Evolutionary conservation across 2,329 filamentous ascomycete genomes (phyloP).

Genomic region (Cadophora luteo-olivacea): DNA sequence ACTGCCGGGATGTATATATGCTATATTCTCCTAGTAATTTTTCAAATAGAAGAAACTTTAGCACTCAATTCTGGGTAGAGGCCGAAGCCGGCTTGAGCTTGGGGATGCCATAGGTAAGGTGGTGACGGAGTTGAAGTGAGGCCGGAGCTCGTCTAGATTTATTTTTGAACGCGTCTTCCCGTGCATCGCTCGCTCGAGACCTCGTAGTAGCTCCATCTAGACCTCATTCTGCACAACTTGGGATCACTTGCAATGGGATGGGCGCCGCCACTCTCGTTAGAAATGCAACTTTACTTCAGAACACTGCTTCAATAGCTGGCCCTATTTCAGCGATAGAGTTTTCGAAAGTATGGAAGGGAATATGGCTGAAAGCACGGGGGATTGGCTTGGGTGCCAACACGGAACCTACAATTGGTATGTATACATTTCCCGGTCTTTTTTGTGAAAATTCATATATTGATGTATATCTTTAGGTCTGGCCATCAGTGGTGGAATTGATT

Average conservation of each 20-base stretch:
- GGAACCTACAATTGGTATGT: constrained; percentile 25
- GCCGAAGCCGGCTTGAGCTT: constrained; percentile 36
- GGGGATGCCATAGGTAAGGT: constrained; percentile 31
- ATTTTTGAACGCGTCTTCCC: constrained; percentile 23
- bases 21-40: not conserved
- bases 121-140: constrained; percentile 19
- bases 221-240: not conserved
- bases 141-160: constrained; percentile 26
- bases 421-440: not conserved
- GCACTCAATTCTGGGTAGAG: constrained; percentile 12
- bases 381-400: not conserved
- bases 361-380: not conserved
- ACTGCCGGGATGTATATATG: not conserved
- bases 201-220: not conserved
- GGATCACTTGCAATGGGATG: constrained; percentile 48
- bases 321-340: constrained; percentile 34
- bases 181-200: not conserved
- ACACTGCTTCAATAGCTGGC: constrained; percentile 1
- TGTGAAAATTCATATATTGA: not conserved
- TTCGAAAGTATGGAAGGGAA: constrained; percentile 24
- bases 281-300: not conserved
- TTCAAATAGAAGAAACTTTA: not conserved
- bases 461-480: constrained; percentile 66
- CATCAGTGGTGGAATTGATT: constrained; percentile 92
- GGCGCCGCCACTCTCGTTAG: constrained; percentile 33